Percentiles rank a stretch among this genome's conserved stretches.
Conservation (phyloP, 345 rosid species). For the Durio zibethinus region DNA sequence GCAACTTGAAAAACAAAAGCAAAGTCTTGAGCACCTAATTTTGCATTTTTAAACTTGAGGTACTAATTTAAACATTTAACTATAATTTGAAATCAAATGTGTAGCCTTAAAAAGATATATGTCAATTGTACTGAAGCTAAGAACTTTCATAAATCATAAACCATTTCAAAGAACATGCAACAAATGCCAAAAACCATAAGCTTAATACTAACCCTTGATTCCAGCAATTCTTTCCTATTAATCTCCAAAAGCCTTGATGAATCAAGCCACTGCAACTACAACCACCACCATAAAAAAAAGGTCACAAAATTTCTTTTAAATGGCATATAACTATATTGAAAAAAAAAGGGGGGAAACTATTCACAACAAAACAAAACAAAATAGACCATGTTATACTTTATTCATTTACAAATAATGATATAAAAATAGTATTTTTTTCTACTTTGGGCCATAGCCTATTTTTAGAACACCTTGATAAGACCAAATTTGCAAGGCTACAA, state of each 20-base stretch:
- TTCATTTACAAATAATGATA: too few species aligned
- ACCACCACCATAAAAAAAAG: conserved; percentile 13
- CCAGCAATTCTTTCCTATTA: conserved; percentile 43
- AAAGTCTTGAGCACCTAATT: neutral
- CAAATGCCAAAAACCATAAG: conserved; percentile 10
- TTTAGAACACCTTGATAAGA: neutral
- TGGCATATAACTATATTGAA: too few species aligned
- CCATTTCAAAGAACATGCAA: neutral
- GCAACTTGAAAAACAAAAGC: neutral
- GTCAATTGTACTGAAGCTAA: neutral
- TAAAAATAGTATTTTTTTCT: too few species aligned
- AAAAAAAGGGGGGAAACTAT: too few species aligned
- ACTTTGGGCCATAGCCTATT: neutral
- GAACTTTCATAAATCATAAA: neutral
- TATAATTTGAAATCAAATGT: neutral
- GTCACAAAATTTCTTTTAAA: neutral
- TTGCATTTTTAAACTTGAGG: neutral
- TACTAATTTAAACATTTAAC: neutral
- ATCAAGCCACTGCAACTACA: conserved; percentile 76
- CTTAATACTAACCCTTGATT: conserved; percentile 47
- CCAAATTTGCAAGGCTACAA: neutral
- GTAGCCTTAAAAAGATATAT: neutral
- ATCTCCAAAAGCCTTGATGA: conserved; percentile 59
- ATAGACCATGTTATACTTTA: neutral
- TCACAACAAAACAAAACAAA: neutral